These are phyloP conservation scores for Leccinum pellstonianum DNA, from an alignment of 768 basidiomycete species.

Conservation along the genomic window DNA sequence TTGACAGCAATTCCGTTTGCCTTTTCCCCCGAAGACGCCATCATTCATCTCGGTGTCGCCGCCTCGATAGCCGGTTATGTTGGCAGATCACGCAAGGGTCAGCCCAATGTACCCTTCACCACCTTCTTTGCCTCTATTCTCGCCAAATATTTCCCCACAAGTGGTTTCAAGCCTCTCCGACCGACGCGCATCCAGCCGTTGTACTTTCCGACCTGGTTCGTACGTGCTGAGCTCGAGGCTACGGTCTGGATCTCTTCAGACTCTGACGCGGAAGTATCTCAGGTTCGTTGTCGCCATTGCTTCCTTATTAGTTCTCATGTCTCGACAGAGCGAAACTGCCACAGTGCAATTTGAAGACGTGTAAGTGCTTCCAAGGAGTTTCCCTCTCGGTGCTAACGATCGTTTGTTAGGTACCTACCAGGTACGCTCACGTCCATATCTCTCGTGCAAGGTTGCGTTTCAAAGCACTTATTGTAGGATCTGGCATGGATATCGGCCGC, in stretches of 20 bases:
- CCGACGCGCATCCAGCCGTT: constrained; percentile 50
- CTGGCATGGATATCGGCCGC: constrained; percentile 39
- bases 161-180: constrained; percentile 39
- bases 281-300: constrained; percentile 20
- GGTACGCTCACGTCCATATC: constrained; percentile 17
- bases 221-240: constrained; percentile 52
- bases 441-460: not conserved
- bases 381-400: constrained; percentile 13
- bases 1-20: constrained; percentile 51
- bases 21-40: constrained; percentile 45
- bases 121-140: constrained; percentile 31
- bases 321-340: constrained; percentile 31
- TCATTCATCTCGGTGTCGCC: constrained; percentile 36
- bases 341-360: constrained; percentile 41
- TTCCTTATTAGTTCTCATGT: constrained; percentile 6
- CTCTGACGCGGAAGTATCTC: constrained; percentile 23
- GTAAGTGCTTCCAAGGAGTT: constrained; percentile 38
- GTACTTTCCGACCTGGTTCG: constrained; percentile 64
- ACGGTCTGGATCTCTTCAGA: constrained; percentile 29
- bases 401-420: constrained; percentile 28
- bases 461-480: constrained; percentile 14
- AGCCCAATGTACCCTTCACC: constrained; percentile 21
- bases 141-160: constrained; percentile 38
- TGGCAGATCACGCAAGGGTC: constrained; percentile 14
- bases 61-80: constrained; percentile 33